Percentiles rank a stretch among this genome's conserved stretches.
phyloP scores from a whole-genome alignment of 768 basidiomycete genomes.

The Cytidiella melzeri region DNA sequence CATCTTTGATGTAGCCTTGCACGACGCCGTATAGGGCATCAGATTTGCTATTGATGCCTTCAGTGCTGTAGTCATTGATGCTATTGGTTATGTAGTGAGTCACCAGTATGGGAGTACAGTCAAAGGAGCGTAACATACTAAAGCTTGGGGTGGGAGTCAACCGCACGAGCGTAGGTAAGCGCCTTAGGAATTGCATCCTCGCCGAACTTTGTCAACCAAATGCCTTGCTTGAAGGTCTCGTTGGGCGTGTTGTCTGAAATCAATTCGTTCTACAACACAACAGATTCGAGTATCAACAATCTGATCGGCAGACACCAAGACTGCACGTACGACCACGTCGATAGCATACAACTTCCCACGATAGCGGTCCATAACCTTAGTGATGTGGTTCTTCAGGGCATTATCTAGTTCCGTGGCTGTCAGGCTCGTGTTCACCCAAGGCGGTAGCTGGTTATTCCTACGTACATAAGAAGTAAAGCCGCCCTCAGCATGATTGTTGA shows the following conservation, averaged over 20 bases:
- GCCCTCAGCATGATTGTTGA: neutral
- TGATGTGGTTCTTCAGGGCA: constrained; percentile 13
- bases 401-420: constrained; percentile 12
- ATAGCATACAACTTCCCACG: constrained; percentile 11
- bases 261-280: constrained; percentile 10
- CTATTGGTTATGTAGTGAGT: neutral
- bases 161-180: constrained; percentile 45
- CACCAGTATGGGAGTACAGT: neutral
- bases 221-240: constrained; percentile 13
- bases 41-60: constrained; percentile 39
- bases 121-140: constrained; percentile 23
- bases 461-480: neutral
- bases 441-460: constrained; percentile 12
- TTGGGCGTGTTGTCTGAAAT: constrained; percentile 15
- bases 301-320: no score
- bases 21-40: constrained; percentile 51
- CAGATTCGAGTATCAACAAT: neutral
- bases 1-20: constrained; percentile 37
- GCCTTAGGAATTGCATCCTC: constrained; percentile 26
- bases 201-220: constrained; percentile 12
- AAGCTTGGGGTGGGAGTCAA: constrained; percentile 51
- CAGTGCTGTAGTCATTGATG: constrained; percentile 38
- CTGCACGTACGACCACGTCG: constrained; percentile 10
- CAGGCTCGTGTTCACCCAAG: constrained; percentile 9
- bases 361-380: constrained; percentile 11